Base-by-base conservation (phyloP, 208 protist species). In the Wallacemonas sp. region DNA sequence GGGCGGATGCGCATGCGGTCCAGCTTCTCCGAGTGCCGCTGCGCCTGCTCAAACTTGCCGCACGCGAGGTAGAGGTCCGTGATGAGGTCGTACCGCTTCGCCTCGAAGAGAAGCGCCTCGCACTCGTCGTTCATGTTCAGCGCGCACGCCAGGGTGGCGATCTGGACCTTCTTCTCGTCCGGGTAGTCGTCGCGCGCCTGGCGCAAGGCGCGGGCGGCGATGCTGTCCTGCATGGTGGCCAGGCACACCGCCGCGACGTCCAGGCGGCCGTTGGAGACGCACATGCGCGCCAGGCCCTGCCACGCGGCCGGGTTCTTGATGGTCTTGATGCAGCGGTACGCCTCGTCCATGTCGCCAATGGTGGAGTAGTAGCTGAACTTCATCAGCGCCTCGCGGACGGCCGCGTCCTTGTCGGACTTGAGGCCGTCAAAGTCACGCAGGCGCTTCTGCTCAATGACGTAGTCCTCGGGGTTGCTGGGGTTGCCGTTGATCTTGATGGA, bases 291-390 rank as follows among this genome's bases (percentile, higher is more conserved):
- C 82, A 99, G 89, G 61, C 94, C 97, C 61, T 97, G 83, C 97
- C 98, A 99, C 23, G 98, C 92, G 3, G 77, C 81, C 10, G 77
- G 69, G 69, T 88, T 91, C 69, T 98, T 95, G 74, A 99, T 98
- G 31, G 79, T 90, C 77, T 98, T 97, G 41, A 99, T 96, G 39
- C 93, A 95, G 33, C 90, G 86, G 68, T 98, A 98, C n/a, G 96
- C 97, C 81, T 98, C 97, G 76, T 98, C 97, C 96, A 99, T 98
- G 77, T 98, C 97, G 41, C 96, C 97, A 31, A 98, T 95, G 14
- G 97, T 97, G 20, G 98, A 87, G 72, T 98, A 95, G 81, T 97
- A 99, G 68, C 89, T 96, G 73, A 99, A 99, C 72, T 97, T 89
- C 79, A 98, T 89, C 31, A 99, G 82, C 55, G 97, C 97, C 66